Conservation (phyloP, 345 rosid species). For the Rhodomyrtus tomentosa region DNA sequence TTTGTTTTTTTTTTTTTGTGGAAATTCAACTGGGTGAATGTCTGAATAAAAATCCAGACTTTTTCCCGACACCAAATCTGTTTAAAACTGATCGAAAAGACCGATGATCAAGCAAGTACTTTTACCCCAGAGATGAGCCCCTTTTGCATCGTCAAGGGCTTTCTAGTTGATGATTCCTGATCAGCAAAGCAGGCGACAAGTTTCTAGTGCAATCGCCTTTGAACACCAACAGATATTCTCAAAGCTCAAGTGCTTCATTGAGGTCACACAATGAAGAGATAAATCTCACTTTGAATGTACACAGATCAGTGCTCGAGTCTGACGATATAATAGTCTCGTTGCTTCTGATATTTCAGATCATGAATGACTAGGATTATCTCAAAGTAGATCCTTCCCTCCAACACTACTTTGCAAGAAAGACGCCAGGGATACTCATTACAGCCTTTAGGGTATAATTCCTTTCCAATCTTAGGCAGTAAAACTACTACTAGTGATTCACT, state of each 20-base stretch:
- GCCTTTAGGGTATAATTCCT: not conserved
- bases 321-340: not conserved
- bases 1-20: not conserved
- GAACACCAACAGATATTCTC: not conserved
- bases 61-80: not conserved
- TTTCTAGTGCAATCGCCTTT: not conserved
- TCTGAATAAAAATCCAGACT: not conserved
- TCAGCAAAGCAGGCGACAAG: not conserved
- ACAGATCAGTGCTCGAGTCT: not conserved
- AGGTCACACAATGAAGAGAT: not conserved
- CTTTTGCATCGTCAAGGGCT: not conserved
- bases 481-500: not conserved
- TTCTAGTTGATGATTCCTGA: not conserved
- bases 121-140: not conserved
- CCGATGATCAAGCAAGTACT: not conserved
- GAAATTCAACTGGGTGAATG: not conserved
- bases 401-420: not conserved
- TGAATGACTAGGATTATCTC: not conserved
- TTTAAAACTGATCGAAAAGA: not conserved
- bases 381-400: not conserved
- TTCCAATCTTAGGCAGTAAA: not conserved
- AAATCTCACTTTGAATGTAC: not conserved
- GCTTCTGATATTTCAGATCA: not conserved
- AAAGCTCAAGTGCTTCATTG: not conserved
- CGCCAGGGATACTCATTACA: not conserved